These are phyloP conservation scores for Fusarium scirpi DNA, from an alignment of 2,329 filamentous ascomycete genomes.

Conservation along the genomic window DNA sequence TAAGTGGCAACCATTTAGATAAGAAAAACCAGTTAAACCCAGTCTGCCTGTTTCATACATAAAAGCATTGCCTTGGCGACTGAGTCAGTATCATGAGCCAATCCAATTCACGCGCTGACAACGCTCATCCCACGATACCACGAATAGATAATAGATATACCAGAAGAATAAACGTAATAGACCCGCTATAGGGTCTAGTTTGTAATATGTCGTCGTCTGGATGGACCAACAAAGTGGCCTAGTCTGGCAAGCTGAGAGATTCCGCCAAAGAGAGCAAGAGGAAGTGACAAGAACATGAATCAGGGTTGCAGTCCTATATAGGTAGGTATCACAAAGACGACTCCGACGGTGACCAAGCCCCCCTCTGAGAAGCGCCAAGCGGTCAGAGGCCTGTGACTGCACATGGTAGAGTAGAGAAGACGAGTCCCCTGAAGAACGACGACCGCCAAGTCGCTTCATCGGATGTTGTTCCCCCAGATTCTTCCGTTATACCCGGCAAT, in stretches of 20 bases:
- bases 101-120: constrained; percentile 1
- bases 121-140: constrained; percentile 1
- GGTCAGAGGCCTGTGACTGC: not conserved
- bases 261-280: not conserved
- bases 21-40: not conserved
- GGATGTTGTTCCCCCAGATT: constrained; percentile 14
- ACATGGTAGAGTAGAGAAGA: constrained; percentile 1
- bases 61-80: constrained; percentile 1
- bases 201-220: not conserved
- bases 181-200: constrained; percentile 2
- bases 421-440: constrained; percentile 10
- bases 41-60: not conserved
- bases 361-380: constrained; percentile 1
- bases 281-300: constrained; percentile 5
- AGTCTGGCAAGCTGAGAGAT: not conserved
- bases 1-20: not conserved
- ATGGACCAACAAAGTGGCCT: not conserved
- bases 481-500: constrained; percentile 13
- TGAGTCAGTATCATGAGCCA: constrained; percentile 9
- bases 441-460: constrained; percentile 37
- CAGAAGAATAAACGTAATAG: not conserved
- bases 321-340: constrained; percentile 4
- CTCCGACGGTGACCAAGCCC: constrained; percentile 1
- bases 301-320: constrained; percentile 7
- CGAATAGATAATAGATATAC: not conserved